Percentiles rank a stretch among this genome's conserved stretches.
phyloP scores from a whole-genome alignment of 306 rosid species.

The Dicorynia guianensis region DNA sequence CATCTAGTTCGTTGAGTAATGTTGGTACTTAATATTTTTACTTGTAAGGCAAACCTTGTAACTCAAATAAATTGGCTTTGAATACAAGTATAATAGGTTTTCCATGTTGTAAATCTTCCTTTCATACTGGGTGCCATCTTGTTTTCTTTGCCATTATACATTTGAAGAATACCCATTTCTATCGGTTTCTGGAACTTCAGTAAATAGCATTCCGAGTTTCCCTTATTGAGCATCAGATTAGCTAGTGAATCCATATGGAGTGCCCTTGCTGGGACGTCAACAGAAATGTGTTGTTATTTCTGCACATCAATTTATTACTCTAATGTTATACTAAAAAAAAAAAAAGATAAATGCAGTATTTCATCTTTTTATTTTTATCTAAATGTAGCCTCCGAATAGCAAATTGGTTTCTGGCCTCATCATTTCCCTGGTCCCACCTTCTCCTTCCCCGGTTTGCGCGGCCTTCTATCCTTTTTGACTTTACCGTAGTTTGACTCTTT shows the following conservation, averaged over 20 bases:
- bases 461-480: too few relatives aligned
- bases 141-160: background rate
- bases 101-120: background rate
- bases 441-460: too few relatives aligned
- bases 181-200: background rate
- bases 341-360: too few relatives aligned
- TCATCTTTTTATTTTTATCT: too few relatives aligned
- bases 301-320: too few relatives aligned
- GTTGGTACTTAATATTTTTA: background rate
- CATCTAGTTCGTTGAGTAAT: constrained; percentile 38
- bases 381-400: too few relatives aligned
- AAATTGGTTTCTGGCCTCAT: too few relatives aligned
- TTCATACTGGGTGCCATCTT: background rate
- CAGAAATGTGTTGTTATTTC: too few relatives aligned
- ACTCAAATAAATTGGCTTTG: constrained; percentile 29
- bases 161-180: background rate
- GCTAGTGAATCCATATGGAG: background rate
- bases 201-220: background rate
- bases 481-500: too few relatives aligned
- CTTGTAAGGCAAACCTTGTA: constrained; percentile 1
- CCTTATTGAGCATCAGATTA: background rate
- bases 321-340: too few relatives aligned
- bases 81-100: constrained; percentile 12
- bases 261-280: background rate
- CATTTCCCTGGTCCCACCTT: too few relatives aligned